A percentile compares a stretch with the other conserved stretches of the same genome.
phyloP scores from a whole-genome alignment of 257 asterid genomes.

The Scutellaria barbata region DNA sequence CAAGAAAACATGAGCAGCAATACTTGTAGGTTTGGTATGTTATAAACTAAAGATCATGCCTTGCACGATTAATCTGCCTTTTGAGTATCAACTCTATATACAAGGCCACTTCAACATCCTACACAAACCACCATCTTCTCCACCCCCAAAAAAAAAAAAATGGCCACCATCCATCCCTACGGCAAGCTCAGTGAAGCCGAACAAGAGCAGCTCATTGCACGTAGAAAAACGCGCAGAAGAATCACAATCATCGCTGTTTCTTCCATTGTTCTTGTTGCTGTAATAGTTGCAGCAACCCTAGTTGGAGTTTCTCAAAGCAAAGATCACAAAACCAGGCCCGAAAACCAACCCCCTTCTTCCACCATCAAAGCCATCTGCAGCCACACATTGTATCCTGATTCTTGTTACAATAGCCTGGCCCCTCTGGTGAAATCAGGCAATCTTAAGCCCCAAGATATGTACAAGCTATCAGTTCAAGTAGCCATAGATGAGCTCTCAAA shows the following conservation, averaged over 20 bases:
- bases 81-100: conserved; percentile 15
- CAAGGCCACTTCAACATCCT: not conserved
- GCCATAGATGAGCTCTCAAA: conserved; percentile 54
- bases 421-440: conserved; percentile 45
- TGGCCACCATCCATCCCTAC: conserved; percentile 48
- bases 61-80: conserved; percentile 32
- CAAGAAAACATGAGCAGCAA: conserved; percentile 37
- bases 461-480: conserved; percentile 51
- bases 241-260: conserved; percentile 52
- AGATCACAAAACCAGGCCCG: conserved; percentile 18
- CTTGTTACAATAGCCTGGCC: conserved; percentile 53
- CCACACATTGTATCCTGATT: conserved; percentile 52
- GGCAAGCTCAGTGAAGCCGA: conserved; percentile 63
- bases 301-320: conserved; percentile 53
- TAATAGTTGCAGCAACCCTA: conserved; percentile 47
- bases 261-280: conserved; percentile 57
- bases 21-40: conserved; percentile 12
- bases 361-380: conserved; percentile 47
- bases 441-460: conserved; percentile 49
- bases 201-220: conserved; percentile 54
- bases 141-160: not conserved
- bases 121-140: not conserved
- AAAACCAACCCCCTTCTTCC: conserved; percentile 31
- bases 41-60: conserved; percentile 28
- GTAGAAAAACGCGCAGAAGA: conserved; percentile 50